These are phyloP conservation scores for Aspergillus sparsus DNA, from an alignment of 495 filamentous ascomycete genomes.

Conservation along the genomic window DNA sequence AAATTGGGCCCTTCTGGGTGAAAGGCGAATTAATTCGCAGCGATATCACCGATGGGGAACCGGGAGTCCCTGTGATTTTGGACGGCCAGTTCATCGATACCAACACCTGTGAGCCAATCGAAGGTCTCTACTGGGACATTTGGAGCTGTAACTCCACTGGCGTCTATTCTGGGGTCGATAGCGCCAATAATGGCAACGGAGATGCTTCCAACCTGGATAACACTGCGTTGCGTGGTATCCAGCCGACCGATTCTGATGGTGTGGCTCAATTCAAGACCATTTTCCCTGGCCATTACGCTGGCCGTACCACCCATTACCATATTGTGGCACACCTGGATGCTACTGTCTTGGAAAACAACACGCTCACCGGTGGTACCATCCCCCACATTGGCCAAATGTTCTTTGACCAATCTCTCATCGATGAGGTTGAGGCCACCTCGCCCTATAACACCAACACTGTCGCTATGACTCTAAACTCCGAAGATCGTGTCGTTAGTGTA, in stretches of 20 bases:
- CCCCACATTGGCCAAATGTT: slow-evolving; percentile 63
- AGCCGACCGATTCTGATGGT: slow-evolving; percentile 49
- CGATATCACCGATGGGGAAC: slow-evolving; percentile 47
- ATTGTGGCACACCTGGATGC: slow-evolving; percentile 50
- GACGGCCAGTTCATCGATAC: slow-evolving; percentile 58
- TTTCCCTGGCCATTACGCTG: slow-evolving; percentile 56
- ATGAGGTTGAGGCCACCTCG: slow-evolving; percentile 43
- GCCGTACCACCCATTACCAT: slow-evolving; percentile 52
- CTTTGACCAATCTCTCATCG: slow-evolving; percentile 54
- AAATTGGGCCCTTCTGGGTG: slow-evolving; percentile 36
- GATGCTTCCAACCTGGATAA: slow-evolving; percentile 45
- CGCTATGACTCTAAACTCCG: slow-evolving; percentile 46
- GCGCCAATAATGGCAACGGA: slow-evolving; percentile 26
- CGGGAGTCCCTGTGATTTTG: slow-evolving; percentile 52
- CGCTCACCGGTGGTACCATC: slow-evolving; percentile 48
- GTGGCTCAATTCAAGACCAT: slow-evolving; percentile 50
- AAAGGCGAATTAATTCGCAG: slow-evolving; percentile 53
- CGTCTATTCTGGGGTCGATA: slow-evolving; percentile 44
- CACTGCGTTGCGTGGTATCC: slow-evolving; percentile 53
- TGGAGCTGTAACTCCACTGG: slow-evolving; percentile 60
- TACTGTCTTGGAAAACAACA: slow-evolving; percentile 47
- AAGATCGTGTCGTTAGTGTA: slow-evolving; percentile 50
- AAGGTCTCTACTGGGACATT: slow-evolving; percentile 53
- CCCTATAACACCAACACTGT: slow-evolving; percentile 59
- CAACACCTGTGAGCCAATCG: slow-evolving; percentile 51